Evolutionary conservation across 768 basidiomycete species (phyloP).

Genomic region (Suillus subalutaceus): DNA sequence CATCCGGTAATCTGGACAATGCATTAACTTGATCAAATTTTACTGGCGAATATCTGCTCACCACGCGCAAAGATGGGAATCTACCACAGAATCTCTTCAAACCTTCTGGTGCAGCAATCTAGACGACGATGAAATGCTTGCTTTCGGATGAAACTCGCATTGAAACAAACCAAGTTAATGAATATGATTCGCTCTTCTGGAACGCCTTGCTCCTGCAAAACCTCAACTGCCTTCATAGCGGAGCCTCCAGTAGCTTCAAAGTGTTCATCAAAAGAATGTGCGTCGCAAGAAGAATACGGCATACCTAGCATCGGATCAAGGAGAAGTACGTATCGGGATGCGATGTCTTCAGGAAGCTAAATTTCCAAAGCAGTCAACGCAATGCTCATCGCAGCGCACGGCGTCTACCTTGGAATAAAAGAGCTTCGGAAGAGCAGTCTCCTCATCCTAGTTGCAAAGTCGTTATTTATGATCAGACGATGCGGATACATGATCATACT

Average conservation of each 20-base stretch:
- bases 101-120: constrained; percentile 94
- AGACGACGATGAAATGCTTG: constrained; percentile 7
- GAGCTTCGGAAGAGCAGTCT: constrained; percentile 89
- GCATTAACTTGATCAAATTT: background rate
- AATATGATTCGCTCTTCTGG: constrained; percentile 95
- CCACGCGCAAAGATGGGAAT: constrained; percentile 28
- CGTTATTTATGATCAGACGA: constrained; percentile 8
- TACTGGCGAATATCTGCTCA: background rate
- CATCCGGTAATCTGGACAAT: constrained; percentile 81
- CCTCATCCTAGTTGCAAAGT: constrained; percentile 72
- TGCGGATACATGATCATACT: constrained; percentile 44
- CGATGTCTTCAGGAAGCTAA: constrained; percentile 93
- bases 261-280: background rate
- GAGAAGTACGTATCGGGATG: constrained; percentile 86
- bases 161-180: constrained; percentile 74
- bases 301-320: constrained; percentile 97
- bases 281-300: constrained; percentile 21
- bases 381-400: background rate
- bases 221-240: constrained; percentile 96
- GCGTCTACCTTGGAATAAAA: constrained; percentile 79
- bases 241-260: constrained; percentile 88
- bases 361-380: constrained; percentile 1
- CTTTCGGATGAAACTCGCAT: constrained; percentile 1
- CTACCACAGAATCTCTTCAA: constrained; percentile 82
- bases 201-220: constrained; percentile 89